These are phyloP conservation scores for Aureobasidium sp. DNA, from an alignment of 2,329 filamentous ascomycete genomes.

Conservation along the genomic window DNA sequence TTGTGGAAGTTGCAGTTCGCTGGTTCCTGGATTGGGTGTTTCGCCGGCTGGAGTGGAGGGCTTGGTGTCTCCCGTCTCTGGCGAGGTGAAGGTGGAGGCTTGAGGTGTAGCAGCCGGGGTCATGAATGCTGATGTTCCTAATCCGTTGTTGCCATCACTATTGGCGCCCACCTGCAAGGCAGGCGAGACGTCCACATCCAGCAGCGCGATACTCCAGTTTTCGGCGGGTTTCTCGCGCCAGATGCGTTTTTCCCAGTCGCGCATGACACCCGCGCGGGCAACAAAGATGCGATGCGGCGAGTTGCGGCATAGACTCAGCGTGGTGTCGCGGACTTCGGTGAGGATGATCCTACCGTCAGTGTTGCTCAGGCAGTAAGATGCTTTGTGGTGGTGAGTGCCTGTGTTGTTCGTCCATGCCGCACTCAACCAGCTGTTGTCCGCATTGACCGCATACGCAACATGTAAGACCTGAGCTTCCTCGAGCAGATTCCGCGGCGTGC, in stretches of 20 bases:
- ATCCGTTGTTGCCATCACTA: constrained; percentile 33
- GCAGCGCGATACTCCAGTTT: constrained; percentile 25
- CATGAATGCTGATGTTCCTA: constrained; percentile 25
- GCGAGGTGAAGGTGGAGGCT: constrained; percentile 22
- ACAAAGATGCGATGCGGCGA: constrained; percentile 74
- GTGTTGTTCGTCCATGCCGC: constrained; percentile 75
- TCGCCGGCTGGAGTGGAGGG: constrained; percentile 27
- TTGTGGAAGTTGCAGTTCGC: constrained; percentile 26
- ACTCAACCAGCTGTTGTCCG: constrained; percentile 70
- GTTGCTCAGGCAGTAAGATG: constrained; percentile 62
- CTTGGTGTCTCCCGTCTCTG: constrained; percentile 21
- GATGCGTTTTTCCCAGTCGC: constrained; percentile 14
- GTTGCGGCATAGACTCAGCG: constrained; percentile 61
- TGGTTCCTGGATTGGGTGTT: constrained; percentile 34
- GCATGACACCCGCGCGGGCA: constrained; percentile 53
- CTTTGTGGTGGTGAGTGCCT: constrained; percentile 64
- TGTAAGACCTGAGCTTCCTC: constrained; percentile 76
- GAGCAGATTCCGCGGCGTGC: constrained; percentile 64
- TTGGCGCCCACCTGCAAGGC: constrained; percentile 47
- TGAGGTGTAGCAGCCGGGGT: constrained; percentile 63
- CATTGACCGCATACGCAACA: constrained; percentile 68
- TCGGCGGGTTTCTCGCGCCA: constrained; percentile 7
- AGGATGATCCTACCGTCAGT: constrained; percentile 25
- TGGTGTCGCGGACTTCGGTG: constrained; percentile 62
- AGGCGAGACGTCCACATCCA: constrained; percentile 24